Conservation (phyloP, 1,284 basidiomycete species). For the Leccinum olivaceoglutinosum region DNA sequence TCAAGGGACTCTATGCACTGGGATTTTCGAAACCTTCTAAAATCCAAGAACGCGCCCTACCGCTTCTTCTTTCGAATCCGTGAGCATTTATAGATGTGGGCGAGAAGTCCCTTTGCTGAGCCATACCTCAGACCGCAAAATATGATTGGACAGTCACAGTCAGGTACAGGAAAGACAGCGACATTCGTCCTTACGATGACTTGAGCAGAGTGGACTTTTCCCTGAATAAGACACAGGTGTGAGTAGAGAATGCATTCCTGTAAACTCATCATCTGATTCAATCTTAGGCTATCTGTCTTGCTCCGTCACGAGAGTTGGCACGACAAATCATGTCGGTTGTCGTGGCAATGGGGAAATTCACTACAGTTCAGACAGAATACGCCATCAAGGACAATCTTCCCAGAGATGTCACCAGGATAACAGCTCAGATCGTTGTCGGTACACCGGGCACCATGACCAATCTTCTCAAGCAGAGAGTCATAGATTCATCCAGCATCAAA, state of each 20-base stretch:
- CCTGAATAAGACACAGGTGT: constrained; percentile 79
- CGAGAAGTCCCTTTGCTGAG: not conserved
- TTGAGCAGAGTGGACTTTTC: constrained; percentile 88
- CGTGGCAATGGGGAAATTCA: constrained; percentile 93
- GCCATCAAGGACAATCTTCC: constrained; percentile 87
- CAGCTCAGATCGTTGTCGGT: constrained; percentile 91
- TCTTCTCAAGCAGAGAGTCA: constrained; percentile 66
- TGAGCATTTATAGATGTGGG: constrained; percentile 34
- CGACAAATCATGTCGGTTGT: constrained; percentile 97
- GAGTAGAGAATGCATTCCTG: constrained; percentile 13
- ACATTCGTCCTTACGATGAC: constrained; percentile 95
- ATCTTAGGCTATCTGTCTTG: constrained; percentile 81
- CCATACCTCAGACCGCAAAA: constrained; percentile 73
- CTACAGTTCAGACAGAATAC: constrained; percentile 87
- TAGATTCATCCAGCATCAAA: constrained; percentile 80
- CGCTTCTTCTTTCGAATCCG: constrained; percentile 89
- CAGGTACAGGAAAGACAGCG: constrained; percentile 98
- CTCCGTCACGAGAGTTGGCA: constrained; percentile 94
- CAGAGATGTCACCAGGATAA: constrained; percentile 64
- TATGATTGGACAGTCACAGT: constrained; percentile 99
- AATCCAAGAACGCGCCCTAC: constrained; percentile 96
- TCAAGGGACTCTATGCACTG: constrained; percentile 96
- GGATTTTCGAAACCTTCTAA: constrained; percentile 98
- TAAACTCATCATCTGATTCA: constrained; percentile 5
- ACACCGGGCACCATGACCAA: constrained; percentile 95